phyloP scores from a whole-genome alignment of 2,329 filamentous ascomycete genomes.

The Diaporthe ilicicola region DNA sequence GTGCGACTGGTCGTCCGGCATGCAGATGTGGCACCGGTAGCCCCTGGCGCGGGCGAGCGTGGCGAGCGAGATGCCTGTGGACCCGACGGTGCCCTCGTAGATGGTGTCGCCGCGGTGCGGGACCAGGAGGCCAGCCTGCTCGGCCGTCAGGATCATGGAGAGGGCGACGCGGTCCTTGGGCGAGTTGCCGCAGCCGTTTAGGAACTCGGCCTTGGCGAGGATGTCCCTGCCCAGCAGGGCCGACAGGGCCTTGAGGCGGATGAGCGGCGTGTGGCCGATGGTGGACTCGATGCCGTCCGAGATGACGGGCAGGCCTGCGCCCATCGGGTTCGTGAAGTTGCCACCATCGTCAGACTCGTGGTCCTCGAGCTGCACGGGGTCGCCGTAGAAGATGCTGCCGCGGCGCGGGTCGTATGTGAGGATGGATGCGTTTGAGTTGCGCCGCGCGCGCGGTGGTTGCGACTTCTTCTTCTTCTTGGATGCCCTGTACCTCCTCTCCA shows the following conservation, averaged over 20 bases:
- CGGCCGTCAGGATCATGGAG: conserved; percentile 85
- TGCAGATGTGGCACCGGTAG: conserved; percentile 94
- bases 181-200: conserved; percentile 93
- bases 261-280: conserved; percentile 92
- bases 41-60: conserved; percentile 87
- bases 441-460: conserved; percentile 33
- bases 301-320: conserved; percentile 50
- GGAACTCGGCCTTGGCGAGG: conserved; percentile 92
- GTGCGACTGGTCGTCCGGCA: conserved; percentile 88
- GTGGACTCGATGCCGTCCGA: conserved; percentile 86
- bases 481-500: conserved; percentile 69
- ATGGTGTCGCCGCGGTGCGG: conserved; percentile 90
- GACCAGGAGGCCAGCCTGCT: conserved; percentile 76
- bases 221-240: conserved; percentile 89
- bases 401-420: conserved; percentile 39
- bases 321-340: conserved; percentile 36
- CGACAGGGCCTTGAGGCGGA: conserved; percentile 86
- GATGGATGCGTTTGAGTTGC: conserved; percentile 34
- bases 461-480: conserved; percentile 46
- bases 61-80: conserved; percentile 93
- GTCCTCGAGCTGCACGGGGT: conserved; percentile 64
- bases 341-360: conserved; percentile 51
- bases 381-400: conserved; percentile 55
- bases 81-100: conserved; percentile 97
- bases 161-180: conserved; percentile 96